Percentiles rank a stretch among this genome's conserved stretches.
These are phyloP conservation scores for Myxozyma nipponensis DNA, from an alignment of 805 yeast genomes.

Conservation along the genomic window DNA sequence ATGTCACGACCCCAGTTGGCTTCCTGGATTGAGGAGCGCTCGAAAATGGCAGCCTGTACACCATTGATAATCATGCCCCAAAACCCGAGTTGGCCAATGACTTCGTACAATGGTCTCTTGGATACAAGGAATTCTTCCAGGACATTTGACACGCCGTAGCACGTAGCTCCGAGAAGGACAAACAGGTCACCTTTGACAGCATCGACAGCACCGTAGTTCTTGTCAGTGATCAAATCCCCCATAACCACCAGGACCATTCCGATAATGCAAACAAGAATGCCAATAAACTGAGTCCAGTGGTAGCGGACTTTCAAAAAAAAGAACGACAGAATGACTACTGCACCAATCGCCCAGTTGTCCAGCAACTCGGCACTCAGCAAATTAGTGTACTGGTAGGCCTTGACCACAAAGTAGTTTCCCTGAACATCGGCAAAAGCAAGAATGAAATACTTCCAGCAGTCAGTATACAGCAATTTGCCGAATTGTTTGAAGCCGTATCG, in stretches of 20 bases:
- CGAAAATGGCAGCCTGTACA: constrained; percentile 45
- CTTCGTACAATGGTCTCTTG: constrained; percentile 45
- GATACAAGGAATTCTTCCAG: constrained; percentile 45
- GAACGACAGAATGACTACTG: constrained; percentile 43
- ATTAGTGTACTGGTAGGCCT: constrained; percentile 45
- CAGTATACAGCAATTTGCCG: constrained; percentile 33
- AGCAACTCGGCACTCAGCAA: constrained; percentile 43
- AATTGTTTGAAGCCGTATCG: constrained; percentile 40
- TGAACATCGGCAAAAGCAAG: constrained; percentile 46
- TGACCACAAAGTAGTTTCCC: constrained; percentile 47
- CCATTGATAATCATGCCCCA: constrained; percentile 44
- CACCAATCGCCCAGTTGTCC: constrained; percentile 46
- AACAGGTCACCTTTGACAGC: constrained; percentile 45
- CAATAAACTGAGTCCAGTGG: constrained; percentile 45
- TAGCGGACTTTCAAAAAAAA: constrained; percentile 43
- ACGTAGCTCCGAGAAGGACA: constrained; percentile 44
- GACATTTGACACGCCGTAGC: constrained; percentile 45
- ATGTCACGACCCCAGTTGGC: constrained; percentile 42
- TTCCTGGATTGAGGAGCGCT: constrained; percentile 37
- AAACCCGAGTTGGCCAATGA: constrained; percentile 44
- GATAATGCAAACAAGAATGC: constrained; percentile 42
- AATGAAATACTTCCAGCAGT: constrained; percentile 45
- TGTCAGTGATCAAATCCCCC: constrained; percentile 41
- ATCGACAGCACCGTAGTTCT: constrained; percentile 41
- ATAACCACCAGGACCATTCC: constrained; percentile 44